Evolutionary conservation across 352 stramenopile species (phyloP).

Genomic region (Pythium monospermum): DNA sequence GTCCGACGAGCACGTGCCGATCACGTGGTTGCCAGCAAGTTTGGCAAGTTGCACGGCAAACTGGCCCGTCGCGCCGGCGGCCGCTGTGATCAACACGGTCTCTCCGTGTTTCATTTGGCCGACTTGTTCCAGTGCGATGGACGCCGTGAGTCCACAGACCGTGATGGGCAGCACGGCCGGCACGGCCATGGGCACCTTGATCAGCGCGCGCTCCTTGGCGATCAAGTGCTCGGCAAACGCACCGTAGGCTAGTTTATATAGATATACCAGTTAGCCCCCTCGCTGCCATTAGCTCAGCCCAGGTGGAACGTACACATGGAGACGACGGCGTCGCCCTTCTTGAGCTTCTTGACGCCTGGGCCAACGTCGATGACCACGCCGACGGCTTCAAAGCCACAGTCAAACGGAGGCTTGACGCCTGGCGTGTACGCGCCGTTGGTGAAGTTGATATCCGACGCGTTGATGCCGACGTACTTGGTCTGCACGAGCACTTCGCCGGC

Average conservation of each 20-base stretch:
- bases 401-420: conserved; percentile 29
- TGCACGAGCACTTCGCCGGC: conserved; percentile 19
- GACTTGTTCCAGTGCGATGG: conserved; percentile 38
- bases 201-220: conserved; percentile 23
- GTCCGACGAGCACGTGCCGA: conserved; percentile 60
- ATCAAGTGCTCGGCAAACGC: conserved; percentile 37
- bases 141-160: conserved; percentile 36
- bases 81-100: conserved; percentile 40
- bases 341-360: conserved; percentile 38
- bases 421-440: conserved; percentile 39
- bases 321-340: conserved; percentile 35
- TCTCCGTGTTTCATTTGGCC: conserved; percentile 37
- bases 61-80: conserved; percentile 55
- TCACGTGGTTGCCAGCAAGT: conserved; percentile 58
- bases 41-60: conserved; percentile 74
- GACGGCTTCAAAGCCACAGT: conserved; percentile 37
- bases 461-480: conserved; percentile 31
- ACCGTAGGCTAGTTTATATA: conserved; percentile 23
- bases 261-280: neutral
- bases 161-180: conserved; percentile 34
- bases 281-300: no score
- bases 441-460: conserved; percentile 33
- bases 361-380: conserved; percentile 34
- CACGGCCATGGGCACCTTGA: conserved; percentile 20
- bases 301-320: conserved; percentile 36